phyloP scores from a whole-genome alignment of 2,329 filamentous ascomycete species.

The Colletotrichum euphorbiae region DNA sequence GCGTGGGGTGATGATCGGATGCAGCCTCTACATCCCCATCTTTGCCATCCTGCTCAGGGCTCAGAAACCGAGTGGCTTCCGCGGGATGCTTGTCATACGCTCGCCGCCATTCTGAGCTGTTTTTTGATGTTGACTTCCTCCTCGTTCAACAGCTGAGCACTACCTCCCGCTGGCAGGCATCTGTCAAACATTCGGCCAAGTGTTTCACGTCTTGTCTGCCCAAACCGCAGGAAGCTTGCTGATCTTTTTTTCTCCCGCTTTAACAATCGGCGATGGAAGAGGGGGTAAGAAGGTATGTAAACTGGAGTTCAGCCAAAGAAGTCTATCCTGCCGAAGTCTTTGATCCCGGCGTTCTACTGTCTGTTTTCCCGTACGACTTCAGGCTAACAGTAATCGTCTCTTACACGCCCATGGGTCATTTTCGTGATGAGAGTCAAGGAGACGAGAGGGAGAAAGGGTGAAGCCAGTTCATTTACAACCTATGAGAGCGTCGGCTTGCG shows the following conservation, averaged over 20 bases:
- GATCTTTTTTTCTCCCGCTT: background rate
- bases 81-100: slow-evolving; percentile 11
- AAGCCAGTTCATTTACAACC: background rate
- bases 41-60: background rate
- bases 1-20: background rate
- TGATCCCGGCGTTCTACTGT: too few relatives aligned
- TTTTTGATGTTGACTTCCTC: background rate
- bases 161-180: background rate
- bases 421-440: background rate
- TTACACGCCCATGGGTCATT: background rate
- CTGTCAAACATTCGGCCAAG: slow-evolving; percentile 6
- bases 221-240: slow-evolving; percentile 16
- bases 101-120: background rate
- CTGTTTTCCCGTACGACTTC: too few relatives aligned
- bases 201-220: background rate
- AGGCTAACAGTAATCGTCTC: background rate
- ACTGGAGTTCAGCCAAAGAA: background rate
- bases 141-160: background rate
- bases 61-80: slow-evolving; percentile 13
- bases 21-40: background rate
- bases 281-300: slow-evolving; percentile 1
- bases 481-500: background rate
- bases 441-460: background rate
- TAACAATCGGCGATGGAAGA: background rate
- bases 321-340: background rate